A percentile compares a stretch with the other conserved stretches of the same genome.
phyloP scores from a whole-genome alignment of 768 basidiomycete species.

The Sarcodon aspratus region DNA sequence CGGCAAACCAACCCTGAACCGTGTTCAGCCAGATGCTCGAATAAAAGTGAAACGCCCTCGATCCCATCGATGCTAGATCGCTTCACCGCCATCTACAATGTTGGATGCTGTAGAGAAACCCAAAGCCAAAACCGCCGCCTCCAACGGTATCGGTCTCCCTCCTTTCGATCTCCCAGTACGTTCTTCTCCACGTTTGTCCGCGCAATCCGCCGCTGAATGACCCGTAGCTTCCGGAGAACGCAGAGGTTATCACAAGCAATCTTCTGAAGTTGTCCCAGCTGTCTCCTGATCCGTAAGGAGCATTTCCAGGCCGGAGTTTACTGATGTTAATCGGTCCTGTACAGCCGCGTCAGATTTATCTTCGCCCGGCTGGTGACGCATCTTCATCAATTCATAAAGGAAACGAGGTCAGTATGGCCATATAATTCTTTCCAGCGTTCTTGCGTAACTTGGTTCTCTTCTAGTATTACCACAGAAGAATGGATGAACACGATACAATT shows the following conservation, averaged over 20 bases:
- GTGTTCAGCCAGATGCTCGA: too few species aligned
- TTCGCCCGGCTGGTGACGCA: slow-evolving; percentile 47
- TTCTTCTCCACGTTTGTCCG: not conserved
- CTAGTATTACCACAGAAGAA: slow-evolving; percentile 66
- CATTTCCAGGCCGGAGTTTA: not conserved
- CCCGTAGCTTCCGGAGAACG: slow-evolving; percentile 31
- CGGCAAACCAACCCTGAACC: too few species aligned
- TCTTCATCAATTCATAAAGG: slow-evolving; percentile 62
- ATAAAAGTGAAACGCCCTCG: too few species aligned
- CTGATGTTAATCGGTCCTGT: not conserved
- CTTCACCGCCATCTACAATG: too few species aligned
- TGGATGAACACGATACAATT: slow-evolving; percentile 79
- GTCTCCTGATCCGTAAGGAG: slow-evolving; percentile 26
- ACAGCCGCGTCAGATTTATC: slow-evolving; percentile 34
- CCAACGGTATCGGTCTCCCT: slow-evolving; percentile 30
- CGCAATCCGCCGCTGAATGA: not conserved
- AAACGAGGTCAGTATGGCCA: slow-evolving; percentile 37
- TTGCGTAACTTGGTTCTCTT: not conserved
- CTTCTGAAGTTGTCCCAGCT: slow-evolving; percentile 26
- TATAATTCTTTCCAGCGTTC: not conserved
- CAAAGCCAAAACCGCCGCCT: slow-evolving; percentile 16
- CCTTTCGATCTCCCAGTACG: slow-evolving; percentile 29
- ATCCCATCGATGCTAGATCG: too few species aligned
- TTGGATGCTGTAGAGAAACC: not conserved
- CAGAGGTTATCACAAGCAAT: slow-evolving; percentile 40